Evolutionary conservation across 352 stramenopile species (phyloP).

Genomic region (Globisporangium alternatum): DNA sequence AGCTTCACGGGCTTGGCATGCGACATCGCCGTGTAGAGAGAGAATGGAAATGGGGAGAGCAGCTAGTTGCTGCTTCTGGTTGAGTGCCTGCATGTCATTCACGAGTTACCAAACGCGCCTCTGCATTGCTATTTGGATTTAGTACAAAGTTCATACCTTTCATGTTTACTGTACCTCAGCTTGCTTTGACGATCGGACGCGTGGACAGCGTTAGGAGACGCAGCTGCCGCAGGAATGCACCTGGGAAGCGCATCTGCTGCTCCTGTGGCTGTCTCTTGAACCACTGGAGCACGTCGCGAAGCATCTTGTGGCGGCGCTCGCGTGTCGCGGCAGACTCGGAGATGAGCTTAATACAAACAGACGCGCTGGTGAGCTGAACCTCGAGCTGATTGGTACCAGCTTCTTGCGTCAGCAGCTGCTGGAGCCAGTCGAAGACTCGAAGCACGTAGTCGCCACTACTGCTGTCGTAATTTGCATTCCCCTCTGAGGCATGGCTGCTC

Average conservation of each 20-base stretch:
- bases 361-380: neutral
- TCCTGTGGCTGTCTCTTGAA: slow-evolving; percentile 9
- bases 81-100: too few relatives aligned
- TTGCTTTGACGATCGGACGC: neutral
- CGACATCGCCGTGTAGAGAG: slow-evolving; percentile 13
- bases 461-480: neutral
- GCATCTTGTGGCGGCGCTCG: slow-evolving; percentile 13
- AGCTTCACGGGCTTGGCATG: slow-evolving; percentile 27
- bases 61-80: too few relatives aligned
- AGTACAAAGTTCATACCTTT: too few relatives aligned
- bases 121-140: too few relatives aligned
- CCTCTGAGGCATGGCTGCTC: too few relatives aligned
- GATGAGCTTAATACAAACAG: slow-evolving; percentile 2
- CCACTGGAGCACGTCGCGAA: slow-evolving; percentile 16
- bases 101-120: too few relatives aligned
- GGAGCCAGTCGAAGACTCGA: neutral
- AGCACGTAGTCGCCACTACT: neutral
- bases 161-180: too few relatives aligned
- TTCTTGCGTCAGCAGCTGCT: neutral
- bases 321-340: slow-evolving; percentile 6
- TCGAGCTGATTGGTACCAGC: neutral
- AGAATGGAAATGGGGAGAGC: too few relatives aligned
- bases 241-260: slow-evolving; percentile 4
- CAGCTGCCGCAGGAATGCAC: slow-evolving; percentile 11
- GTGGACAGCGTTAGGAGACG: slow-evolving; percentile 14